Percentiles rank a stretch among this genome's conserved stretches.
Conservation (phyloP, 805 yeast genomes). For the Komagataella populi region DNA sequence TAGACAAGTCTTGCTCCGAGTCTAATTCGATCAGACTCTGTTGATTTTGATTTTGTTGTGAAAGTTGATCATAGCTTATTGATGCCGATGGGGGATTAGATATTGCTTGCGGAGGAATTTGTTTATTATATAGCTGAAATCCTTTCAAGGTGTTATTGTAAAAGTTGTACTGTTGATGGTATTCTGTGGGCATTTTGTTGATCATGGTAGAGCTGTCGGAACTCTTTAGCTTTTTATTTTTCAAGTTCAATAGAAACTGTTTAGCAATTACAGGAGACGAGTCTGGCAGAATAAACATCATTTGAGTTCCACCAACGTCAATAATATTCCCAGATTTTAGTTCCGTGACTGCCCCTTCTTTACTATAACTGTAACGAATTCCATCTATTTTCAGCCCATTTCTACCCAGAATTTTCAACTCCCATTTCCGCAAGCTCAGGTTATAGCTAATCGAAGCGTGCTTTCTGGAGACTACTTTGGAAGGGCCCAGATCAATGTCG, state of each 20-base stretch:
- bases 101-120: not conserved
- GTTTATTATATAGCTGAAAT: constrained; percentile 38
- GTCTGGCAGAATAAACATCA: constrained; percentile 97
- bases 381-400: constrained; percentile 91
- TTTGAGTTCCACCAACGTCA: constrained; percentile 95
- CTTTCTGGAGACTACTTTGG: constrained; percentile 87
- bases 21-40: not conserved
- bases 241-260: constrained; percentile 25
- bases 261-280: constrained; percentile 57
- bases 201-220: not conserved
- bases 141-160: constrained; percentile 18
- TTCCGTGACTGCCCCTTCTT: constrained; percentile 29
- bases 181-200: constrained; percentile 1
- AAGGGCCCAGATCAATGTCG: constrained; percentile 91
- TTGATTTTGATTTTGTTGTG: not conserved
- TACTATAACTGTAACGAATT: constrained; percentile 24
- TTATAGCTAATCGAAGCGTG: constrained; percentile 83
- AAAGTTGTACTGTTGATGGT: not conserved
- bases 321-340: constrained; percentile 79
- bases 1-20: constrained; percentile 48
- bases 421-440: constrained; percentile 70
- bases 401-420: constrained; percentile 68
- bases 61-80: constrained; percentile 10
- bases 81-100: not conserved
- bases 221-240: constrained; percentile 10